Evolutionary conservation across 306 rosid genomes (phyloP), one percentile per base, ranked within the genome.

Genomic region (Pachyrhizus erosus): DNA sequence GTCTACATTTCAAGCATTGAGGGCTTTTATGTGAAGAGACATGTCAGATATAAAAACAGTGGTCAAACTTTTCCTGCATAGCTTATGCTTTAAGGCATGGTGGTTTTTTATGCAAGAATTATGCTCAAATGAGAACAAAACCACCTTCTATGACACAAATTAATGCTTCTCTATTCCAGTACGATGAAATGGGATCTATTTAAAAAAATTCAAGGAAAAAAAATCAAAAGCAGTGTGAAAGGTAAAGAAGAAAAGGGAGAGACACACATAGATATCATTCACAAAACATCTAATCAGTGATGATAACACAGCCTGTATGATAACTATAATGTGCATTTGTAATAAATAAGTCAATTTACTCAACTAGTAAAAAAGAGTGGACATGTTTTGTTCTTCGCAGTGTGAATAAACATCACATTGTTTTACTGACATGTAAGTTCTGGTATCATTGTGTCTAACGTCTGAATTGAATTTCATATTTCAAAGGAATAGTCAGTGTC

Each of bases 281-380:
- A 31, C 70, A 62, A 31, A 14, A 62, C 5, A 4, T 61, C 40
- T 65, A 5, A 70, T 43, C 52, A 43, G 13, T 13, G 9, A n/a
- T 51, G 17, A 9, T 49, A 73, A 49, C 64, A 48, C n/a, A 9
- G 64, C 77, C 64, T 10, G 18, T 45, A 73, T 51, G 3, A 13
- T 34, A 57, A 75, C 69, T 55, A 21, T 3, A 46, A 45, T 20
- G 66, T 66, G 39, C 5, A 34, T 5, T 0, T 17, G 42, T 37
- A 29, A 54, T 24, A 33, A 68, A 67, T 37, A 79, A 39, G n/a
- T 60, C 26, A 60, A 58, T 76, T 60, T 60, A n/a, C n/a, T n/a
- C n/a, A n/a, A n/a, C n/a, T n/a, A n/a, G n/a, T n/a, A n/a, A 18
- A 76, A 62, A 62, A 39, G 31, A 39, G 24, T 1, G 52, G 18